Evolutionary conservation across 192 early-diverging fungal genomes (phyloP), one percentile per base, ranked within the genome.

Genomic region (Diversispora epigaea): DNA sequence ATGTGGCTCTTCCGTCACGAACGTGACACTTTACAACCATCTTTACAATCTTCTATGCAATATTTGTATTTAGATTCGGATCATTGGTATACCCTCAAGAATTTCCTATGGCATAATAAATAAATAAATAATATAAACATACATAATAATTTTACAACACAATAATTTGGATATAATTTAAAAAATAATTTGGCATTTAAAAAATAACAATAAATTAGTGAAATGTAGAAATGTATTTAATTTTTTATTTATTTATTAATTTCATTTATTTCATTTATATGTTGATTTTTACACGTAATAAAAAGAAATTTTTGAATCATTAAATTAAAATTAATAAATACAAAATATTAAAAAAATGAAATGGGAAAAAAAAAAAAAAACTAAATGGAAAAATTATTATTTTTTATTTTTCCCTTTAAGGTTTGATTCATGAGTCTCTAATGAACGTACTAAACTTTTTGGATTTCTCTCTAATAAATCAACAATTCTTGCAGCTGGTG

Each of bases 1-100:
- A 96, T 98, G 97, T 96, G 92, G 87, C 85, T 95, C 66, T 98
- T 98, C 89, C 84, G 90, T 64, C 87, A 96, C 68, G 89, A 98
- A 81, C 89, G 90, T 62, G 90, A 94, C 68, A 87, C 90, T 9
- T 87, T 98, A 58, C 95, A 97, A 81, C 87, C 92, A 22, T 95
- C 94, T n/a, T 86, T 98, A 45, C 91, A 92, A 82, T 86, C 91
- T 50, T 96, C 94, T 22, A 98, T 98, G 97, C 90, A 92, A 69
- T 98, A 98, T 73, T 84, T 98, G 32, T 98, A 98, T 82, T 87
- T 90, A 47, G 96, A 98, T 77, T 95, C 93, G 10, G 88, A 93
- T 81, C 79, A 81, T 64, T 95, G 93, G 91, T 80, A 82, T 50
- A 89, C 90, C 61, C 83, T 93, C 25, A 86, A 84, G 77, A 93